These are phyloP conservation scores for Pseudogymnoascus sp. DNA, from an alignment of 2,329 filamentous ascomycete genomes.

Conservation along the genomic window DNA sequence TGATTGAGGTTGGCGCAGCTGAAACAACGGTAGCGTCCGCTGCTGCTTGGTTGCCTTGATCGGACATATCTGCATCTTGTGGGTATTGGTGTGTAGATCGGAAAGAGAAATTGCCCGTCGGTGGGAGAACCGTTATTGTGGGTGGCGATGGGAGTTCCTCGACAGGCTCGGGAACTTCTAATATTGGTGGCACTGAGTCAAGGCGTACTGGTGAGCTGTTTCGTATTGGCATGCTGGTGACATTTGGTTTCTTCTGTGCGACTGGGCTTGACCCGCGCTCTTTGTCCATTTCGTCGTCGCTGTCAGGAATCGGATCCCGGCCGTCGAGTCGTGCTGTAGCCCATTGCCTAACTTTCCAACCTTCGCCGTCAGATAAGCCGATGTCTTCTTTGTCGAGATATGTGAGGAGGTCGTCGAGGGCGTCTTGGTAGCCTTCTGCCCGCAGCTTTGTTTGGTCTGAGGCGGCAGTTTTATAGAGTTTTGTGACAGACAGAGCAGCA, in stretches of 20 bases:
- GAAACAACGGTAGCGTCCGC: constrained; percentile 24
- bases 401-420: constrained; percentile 78
- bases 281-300: constrained; percentile 61
- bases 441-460: constrained; percentile 69
- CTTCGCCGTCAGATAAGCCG: constrained; percentile 74
- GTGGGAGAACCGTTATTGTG: constrained; percentile 35
- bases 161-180: constrained; percentile 16
- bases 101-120: constrained; percentile 62
- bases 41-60: constrained; percentile 34
- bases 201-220: constrained; percentile 33
- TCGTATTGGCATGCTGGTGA: constrained; percentile 35
- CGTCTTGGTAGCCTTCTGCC: constrained; percentile 85
- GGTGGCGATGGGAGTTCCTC: constrained; percentile 17
- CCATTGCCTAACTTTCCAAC: constrained; percentile 55
- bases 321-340: constrained; percentile 65
- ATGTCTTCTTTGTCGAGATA: constrained; percentile 80
- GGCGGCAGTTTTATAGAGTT: constrained; percentile 88
- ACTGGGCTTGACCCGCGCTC: constrained; percentile 56
- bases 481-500: constrained; percentile 88
- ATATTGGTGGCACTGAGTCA: constrained; percentile 33
- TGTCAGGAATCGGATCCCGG: constrained; percentile 52
- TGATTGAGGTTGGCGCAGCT: constrained; percentile 23
- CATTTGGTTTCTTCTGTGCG: constrained; percentile 43
- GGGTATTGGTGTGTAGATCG: constrained; percentile 58
- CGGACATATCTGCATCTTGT: constrained; percentile 50